Percentiles rank a stretch among this genome's conserved stretches.
Conservation (phyloP, 495 filamentous ascomycete species). For the Aspergillus ellipticus region DNA sequence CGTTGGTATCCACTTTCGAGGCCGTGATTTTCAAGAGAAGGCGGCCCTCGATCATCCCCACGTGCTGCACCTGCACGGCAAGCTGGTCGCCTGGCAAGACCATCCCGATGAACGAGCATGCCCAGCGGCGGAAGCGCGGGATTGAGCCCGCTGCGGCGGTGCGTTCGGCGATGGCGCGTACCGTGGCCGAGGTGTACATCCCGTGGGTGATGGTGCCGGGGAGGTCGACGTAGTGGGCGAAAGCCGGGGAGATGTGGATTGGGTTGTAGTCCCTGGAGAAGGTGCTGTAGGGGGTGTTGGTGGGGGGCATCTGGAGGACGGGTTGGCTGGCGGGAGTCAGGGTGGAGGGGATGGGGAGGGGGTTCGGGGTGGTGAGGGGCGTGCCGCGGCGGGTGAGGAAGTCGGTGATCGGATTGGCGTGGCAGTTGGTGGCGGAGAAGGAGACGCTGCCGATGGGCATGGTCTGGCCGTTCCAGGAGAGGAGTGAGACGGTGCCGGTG, state of each 20-base stretch:
- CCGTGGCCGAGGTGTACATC: neutral
- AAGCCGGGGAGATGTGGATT: neutral
- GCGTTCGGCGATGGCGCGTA: slow-evolving; percentile 1
- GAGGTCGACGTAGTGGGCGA: slow-evolving; percentile 1
- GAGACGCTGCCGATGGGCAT: neutral
- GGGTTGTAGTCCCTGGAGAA: slow-evolving; percentile 4
- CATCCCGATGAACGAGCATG: neutral
- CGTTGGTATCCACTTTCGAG: neutral
- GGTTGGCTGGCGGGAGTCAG: neutral
- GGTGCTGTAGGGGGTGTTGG: neutral
- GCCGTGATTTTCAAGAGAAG: neutral
- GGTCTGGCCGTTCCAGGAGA: neutral
- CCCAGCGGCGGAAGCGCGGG: neutral
- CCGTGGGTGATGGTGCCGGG: neutral
- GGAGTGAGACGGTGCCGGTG: neutral
- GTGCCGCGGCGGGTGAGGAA: slow-evolving; percentile 3
- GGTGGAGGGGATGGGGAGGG: neutral
- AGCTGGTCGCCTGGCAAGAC: neutral
- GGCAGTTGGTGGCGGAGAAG: neutral
- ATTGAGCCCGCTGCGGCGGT: neutral
- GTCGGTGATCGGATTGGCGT: slow-evolving; percentile 4
- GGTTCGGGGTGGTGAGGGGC: neutral
- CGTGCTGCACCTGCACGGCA: slow-evolving; percentile 1
- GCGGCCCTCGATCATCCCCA: neutral
- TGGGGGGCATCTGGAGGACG: neutral